phyloP scores from a whole-genome alignment of 768 basidiomycete species.

The Pleurotus salmoneostramineus region DNA sequence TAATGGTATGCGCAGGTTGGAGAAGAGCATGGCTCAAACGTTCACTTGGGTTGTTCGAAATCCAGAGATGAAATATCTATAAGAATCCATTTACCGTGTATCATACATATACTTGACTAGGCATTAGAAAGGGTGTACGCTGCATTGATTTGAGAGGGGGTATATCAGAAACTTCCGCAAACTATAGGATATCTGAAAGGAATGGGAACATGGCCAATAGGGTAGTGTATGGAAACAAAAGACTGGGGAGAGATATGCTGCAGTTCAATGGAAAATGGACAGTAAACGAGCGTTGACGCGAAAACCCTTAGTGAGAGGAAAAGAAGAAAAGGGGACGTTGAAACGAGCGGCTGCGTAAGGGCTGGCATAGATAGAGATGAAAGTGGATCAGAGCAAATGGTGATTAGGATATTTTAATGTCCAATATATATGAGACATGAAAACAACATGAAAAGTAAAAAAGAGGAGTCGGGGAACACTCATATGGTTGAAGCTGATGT shows the following conservation, averaged over 20 bases:
- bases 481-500: neutral
- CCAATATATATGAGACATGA: neutral
- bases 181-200: neutral
- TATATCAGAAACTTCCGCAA: neutral
- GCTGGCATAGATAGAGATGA: neutral
- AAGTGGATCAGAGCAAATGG: neutral
- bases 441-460: neutral
- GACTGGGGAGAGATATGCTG: slow-evolving; percentile 1
- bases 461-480: neutral
- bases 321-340: neutral
- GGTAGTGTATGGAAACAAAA: slow-evolving; percentile 1
- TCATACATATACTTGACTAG: neutral
- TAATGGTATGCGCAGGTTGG: no score
- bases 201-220: neutral
- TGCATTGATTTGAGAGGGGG: neutral
- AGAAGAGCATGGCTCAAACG: neutral
- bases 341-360: slow-evolving; percentile 1
- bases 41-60: neutral
- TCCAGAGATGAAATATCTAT: neutral
- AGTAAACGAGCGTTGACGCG: neutral
- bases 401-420: neutral
- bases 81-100: neutral
- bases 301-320: neutral
- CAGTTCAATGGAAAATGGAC: neutral
- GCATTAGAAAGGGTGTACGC: neutral